Base-by-base conservation (phyloP, 257 asterid genomes). In the Gentiana macrophylla region DNA sequence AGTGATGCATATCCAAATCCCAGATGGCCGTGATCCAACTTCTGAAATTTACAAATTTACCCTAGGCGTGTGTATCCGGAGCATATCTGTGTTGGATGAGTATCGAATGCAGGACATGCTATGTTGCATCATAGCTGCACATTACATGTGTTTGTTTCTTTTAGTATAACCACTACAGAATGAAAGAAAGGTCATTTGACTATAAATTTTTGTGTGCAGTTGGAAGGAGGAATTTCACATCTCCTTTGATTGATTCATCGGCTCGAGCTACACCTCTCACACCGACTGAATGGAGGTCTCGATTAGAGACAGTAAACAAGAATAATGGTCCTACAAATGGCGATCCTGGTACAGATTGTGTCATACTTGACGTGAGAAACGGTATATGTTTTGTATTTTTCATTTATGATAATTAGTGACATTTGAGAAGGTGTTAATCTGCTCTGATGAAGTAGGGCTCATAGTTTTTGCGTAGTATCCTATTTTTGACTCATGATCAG, bases 311-410 rank as follows among this genome's bases (percentile, higher is more conserved):
- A 32, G 73, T 78, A 68, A 79, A 77, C 35, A 72, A 72, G 72
- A 62, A 33, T 4, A 66, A 61, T 4, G 63, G 60, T 66, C 64
- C 76, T 32, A 64, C 62, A 44, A 66, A 67, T 50, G 64, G 70
- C 48, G 64, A 57, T 52, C 54, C 43, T 5, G 57, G 64, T 33
- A 51, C 68, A 61, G 71, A 74, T 58, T 72, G 72, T 72, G 53
- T 91, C 58, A 66, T 91, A 60, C 96, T 91, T 53, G 98, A 91
- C 48, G 94, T 91, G 72, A 83, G 98, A 81, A 91, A 91, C 32
- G 94, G 98, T 91, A 79, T 57, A 37, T 58, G 35, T 62, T 64
- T 58, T 59, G 60, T 34, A n/a, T n/a, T n/a, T 55, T 37, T 9
- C 52, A 37, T 12, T 44, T 65, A 47, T 24, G 24, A 0, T 24